Evolutionary conservation across 1,139 yeast genomes (phyloP).

Genomic region (Yamadazyma membranifaciens): DNA sequence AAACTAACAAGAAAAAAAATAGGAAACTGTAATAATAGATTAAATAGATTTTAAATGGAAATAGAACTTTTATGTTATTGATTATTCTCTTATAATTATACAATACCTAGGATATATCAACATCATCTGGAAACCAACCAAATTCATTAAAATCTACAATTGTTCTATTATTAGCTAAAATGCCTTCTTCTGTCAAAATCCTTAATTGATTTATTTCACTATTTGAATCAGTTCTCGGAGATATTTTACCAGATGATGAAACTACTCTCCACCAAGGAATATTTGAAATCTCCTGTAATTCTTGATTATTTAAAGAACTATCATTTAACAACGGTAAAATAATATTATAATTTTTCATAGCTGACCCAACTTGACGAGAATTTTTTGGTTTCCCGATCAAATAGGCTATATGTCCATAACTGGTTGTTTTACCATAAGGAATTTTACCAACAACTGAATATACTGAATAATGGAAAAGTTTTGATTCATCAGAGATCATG

Average conservation of each 20-base stretch:
- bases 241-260: slow-evolving; percentile 58
- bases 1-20: neutral
- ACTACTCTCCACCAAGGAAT: slow-evolving; percentile 83
- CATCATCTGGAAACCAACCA: slow-evolving; percentile 72
- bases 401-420: slow-evolving; percentile 71
- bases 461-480: slow-evolving; percentile 61
- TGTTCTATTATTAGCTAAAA: slow-evolving; percentile 37
- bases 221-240: slow-evolving; percentile 46
- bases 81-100: neutral
- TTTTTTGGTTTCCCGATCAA: slow-evolving; percentile 61
- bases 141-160: slow-evolving; percentile 42
- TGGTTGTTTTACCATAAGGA: slow-evolving; percentile 67
- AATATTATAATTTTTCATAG: slow-evolving; percentile 47
- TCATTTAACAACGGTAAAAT: slow-evolving; percentile 26
- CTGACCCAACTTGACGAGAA: slow-evolving; percentile 72
- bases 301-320: slow-evolving; percentile 15
- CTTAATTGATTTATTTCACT: slow-evolving; percentile 50
- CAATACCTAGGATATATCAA: slow-evolving; percentile 18
- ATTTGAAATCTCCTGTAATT: slow-evolving; percentile 8
- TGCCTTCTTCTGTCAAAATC: slow-evolving; percentile 47
- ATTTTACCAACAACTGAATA: slow-evolving; percentile 52
- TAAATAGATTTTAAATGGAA: no score
- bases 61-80: neutral
- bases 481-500: slow-evolving; percentile 40
- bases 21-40: neutral